Evolutionary conservation across 495 filamentous ascomycete genomes (phyloP).

Genomic region (Penicilliopsis zonata): DNA sequence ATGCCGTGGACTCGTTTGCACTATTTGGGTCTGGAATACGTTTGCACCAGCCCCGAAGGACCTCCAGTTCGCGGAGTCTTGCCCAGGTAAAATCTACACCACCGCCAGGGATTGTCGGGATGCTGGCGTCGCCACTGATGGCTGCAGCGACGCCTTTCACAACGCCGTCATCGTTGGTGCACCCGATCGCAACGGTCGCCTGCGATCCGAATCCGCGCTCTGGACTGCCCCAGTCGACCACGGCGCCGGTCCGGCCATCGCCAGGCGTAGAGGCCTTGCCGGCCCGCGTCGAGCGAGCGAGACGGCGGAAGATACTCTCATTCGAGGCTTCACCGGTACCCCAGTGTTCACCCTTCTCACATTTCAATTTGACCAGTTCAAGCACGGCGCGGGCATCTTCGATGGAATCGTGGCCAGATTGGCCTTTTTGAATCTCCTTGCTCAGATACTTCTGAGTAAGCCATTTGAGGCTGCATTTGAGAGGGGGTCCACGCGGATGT

Average conservation of each 20-base stretch:
- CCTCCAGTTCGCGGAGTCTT: constrained; percentile 75
- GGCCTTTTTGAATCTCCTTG: constrained; percentile 76
- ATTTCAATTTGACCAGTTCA: constrained; percentile 89
- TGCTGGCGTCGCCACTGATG: constrained; percentile 54
- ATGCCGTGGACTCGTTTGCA: constrained; percentile 38
- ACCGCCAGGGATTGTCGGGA: constrained; percentile 46
- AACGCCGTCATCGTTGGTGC: constrained; percentile 63
- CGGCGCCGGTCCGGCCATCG: constrained; percentile 56
- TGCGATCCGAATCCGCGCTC: constrained; percentile 59
- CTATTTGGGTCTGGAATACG: constrained; percentile 31
- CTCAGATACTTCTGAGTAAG: constrained; percentile 68
- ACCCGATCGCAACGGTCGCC: constrained; percentile 61
- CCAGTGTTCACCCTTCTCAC: constrained; percentile 78
- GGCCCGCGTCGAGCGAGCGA: constrained; percentile 47
- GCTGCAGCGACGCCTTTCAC: constrained; percentile 54
- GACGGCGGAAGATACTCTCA: constrained; percentile 80
- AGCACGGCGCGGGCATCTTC: constrained; percentile 86
- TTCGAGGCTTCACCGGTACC: constrained; percentile 60
- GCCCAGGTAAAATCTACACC: constrained; percentile 87
- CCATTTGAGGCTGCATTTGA: constrained; percentile 69
- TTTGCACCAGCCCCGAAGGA: constrained; percentile 74
- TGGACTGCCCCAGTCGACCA: constrained; percentile 81
- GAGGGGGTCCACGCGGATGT: constrained; percentile 61
- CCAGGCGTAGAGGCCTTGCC: constrained; percentile 28
- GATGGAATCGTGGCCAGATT: constrained; percentile 74